Conservation (phyloP, 1,284 basidiomycete genomes). For the Trametes pubescens region DNA sequence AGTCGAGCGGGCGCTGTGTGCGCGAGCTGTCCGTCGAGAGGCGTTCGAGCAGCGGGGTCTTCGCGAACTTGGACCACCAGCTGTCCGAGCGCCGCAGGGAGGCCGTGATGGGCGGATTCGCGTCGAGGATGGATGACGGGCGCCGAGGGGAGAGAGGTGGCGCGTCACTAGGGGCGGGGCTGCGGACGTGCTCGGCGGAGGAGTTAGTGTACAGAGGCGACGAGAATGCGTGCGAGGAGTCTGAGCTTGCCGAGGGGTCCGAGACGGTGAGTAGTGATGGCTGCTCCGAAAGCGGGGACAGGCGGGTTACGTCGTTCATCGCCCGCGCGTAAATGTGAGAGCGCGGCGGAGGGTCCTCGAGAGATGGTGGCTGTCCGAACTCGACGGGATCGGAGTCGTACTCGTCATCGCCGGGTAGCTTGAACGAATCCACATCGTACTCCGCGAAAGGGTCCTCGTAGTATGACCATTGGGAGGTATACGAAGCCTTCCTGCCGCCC, state of each 20-base stretch:
- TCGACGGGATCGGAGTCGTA: constrained; percentile 39
- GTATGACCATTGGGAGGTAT: constrained; percentile 44
- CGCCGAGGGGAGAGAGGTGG: constrained; percentile 39
- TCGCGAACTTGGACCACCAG: constrained; percentile 57
- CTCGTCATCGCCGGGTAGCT: constrained; percentile 36
- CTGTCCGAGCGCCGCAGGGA: constrained; percentile 50
- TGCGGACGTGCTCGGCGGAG: constrained; percentile 31
- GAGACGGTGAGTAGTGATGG: constrained; percentile 38
- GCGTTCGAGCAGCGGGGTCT: constrained; percentile 52
- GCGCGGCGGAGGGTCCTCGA: constrained; percentile 41
- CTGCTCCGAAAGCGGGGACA: constrained; percentile 43
- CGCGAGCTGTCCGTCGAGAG: constrained; percentile 39
- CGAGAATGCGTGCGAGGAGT: constrained; percentile 31
- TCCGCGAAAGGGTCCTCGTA: constrained; percentile 68
- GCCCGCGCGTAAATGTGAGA: constrained; percentile 39
- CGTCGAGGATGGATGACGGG: constrained; percentile 51
- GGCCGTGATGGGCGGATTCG: constrained; percentile 42
- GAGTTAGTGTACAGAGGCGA: constrained; percentile 18
- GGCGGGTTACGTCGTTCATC: constrained; percentile 39
- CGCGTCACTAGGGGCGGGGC: constrained; percentile 43
- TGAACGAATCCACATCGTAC: constrained; percentile 48
- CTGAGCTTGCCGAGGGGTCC: constrained; percentile 33
- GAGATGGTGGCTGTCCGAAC: constrained; percentile 28
- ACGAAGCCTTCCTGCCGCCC: constrained; percentile 50
- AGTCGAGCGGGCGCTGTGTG: constrained; percentile 49